These are phyloP conservation scores for Yamadazyma diddensiae DNA, from an alignment of 1,139 yeast species.

Conservation along the genomic window DNA sequence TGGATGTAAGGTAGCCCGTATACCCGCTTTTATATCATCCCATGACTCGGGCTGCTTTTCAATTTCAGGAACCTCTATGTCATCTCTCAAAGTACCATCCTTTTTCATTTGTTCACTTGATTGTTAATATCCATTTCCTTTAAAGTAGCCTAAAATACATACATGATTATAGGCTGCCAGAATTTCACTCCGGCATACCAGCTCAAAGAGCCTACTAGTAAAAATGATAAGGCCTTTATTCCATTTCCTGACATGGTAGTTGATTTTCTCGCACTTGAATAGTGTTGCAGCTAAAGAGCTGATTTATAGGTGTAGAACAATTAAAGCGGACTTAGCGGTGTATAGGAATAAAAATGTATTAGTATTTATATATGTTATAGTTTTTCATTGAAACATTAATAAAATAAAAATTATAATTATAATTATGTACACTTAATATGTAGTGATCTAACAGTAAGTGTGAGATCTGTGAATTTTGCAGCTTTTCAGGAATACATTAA, in stretches of 20 bases:
- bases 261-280: conserved; percentile 1
- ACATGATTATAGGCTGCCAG: conserved; percentile 73
- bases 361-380: too few species aligned
- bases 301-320: neutral
- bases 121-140: conserved; percentile 11
- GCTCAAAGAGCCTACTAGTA: conserved; percentile 35
- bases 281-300: neutral
- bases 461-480: conserved; percentile 1
- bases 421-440: too few species aligned
- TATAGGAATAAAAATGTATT: too few species aligned
- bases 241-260: conserved; percentile 23
- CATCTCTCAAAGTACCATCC: conserved; percentile 64
- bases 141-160: conserved; percentile 24
- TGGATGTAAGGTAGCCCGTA: conserved; percentile 23
- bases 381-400: too few species aligned
- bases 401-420: too few species aligned
- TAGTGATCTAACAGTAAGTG: too few species aligned
- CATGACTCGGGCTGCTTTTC: conserved; percentile 36
- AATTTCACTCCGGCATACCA: conserved; percentile 60
- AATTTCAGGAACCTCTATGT: conserved; percentile 50
- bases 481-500: too few species aligned
- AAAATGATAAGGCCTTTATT: conserved; percentile 22
- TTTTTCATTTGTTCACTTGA: conserved; percentile 60
- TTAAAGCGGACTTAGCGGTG: too few species aligned
- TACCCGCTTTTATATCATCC: conserved; percentile 33